Conservation (phyloP, 129 eudicot species). For the Scalesia atractyloides region DNA sequence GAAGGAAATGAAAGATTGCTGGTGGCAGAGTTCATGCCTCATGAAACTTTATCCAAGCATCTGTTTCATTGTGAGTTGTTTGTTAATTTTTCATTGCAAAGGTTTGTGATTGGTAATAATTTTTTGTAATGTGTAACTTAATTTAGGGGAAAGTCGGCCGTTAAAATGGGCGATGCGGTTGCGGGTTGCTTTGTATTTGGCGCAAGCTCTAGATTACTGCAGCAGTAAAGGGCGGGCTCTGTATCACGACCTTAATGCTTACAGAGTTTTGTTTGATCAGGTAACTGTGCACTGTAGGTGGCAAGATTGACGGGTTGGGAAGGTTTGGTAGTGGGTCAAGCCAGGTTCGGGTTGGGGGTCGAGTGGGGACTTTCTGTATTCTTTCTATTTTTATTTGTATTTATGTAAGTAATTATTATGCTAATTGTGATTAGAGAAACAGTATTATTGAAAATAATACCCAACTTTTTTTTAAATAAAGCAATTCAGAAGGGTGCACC, state of each 20-base stretch:
- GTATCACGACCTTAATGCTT: slow-evolving; percentile 93
- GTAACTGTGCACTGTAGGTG: slow-evolving; percentile 27
- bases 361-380: not conserved
- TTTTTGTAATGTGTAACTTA: slow-evolving; percentile 14
- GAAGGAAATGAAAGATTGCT: slow-evolving; percentile 89
- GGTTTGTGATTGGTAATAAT: not conserved
- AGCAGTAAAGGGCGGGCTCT: slow-evolving; percentile 77
- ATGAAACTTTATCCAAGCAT: slow-evolving; percentile 92
- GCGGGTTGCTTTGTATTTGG: slow-evolving; percentile 83
- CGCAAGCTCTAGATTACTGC: slow-evolving; percentile 95
- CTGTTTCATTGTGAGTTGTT: slow-evolving; percentile 81
- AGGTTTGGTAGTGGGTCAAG: slow-evolving; percentile 1
- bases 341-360: not conserved
- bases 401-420: not conserved
- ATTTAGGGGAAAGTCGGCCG: slow-evolving; percentile 89
- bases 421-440: not conserved
- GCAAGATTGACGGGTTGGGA: not conserved
- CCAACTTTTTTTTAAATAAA: not conserved
- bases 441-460: not conserved
- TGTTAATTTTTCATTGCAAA: not conserved
- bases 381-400: not conserved
- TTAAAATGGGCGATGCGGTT: slow-evolving; percentile 95
- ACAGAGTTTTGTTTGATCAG: slow-evolving; percentile 95
- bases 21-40: slow-evolving; percentile 89
- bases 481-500: not conserved